Conservation (phyloP, 768 basidiomycete genomes). For the Leccinum imitatum region DNA sequence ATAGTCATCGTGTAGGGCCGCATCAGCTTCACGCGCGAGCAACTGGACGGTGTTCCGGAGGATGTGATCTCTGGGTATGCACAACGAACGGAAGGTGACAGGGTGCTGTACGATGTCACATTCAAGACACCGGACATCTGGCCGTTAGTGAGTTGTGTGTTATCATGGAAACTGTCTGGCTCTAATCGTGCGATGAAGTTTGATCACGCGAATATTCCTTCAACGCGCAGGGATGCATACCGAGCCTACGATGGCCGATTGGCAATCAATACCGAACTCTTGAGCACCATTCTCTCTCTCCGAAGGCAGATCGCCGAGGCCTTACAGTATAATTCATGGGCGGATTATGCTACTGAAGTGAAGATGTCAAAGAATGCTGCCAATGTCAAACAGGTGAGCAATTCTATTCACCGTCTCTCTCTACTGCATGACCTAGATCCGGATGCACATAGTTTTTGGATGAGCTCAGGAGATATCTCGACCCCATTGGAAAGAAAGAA, state of each 20-base stretch:
- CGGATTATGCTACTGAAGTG: slow-evolving; percentile 77
- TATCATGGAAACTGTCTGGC: background rate
- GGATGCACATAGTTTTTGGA: slow-evolving; percentile 57
- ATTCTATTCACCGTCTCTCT: background rate
- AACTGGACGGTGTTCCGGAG: slow-evolving; percentile 78
- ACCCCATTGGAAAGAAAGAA: slow-evolving; percentile 70
- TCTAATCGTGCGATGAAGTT: slow-evolving; percentile 44
- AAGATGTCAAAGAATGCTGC: slow-evolving; percentile 77
- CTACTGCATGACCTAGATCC: background rate
- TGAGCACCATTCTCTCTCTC: slow-evolving; percentile 63
- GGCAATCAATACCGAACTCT: slow-evolving; percentile 64
- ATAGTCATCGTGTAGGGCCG: slow-evolving; percentile 42
- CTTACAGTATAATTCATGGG: slow-evolving; percentile 76
- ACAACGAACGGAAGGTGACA: slow-evolving; percentile 56
- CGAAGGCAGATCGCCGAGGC: slow-evolving; percentile 66
- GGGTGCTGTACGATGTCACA: slow-evolving; percentile 66
- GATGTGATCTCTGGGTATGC: slow-evolving; percentile 76
- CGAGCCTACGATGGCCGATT: slow-evolving; percentile 68
- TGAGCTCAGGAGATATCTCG: slow-evolving; percentile 68
- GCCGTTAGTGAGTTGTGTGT: slow-evolving; percentile 54
- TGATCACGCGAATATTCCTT: slow-evolving; percentile 69
- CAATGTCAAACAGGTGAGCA: slow-evolving; percentile 52
- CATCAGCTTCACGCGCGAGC: slow-evolving; percentile 65
- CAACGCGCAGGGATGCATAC: slow-evolving; percentile 63
- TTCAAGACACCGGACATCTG: slow-evolving; percentile 84